Percentiles rank a stretch among this genome's conserved stretches.
Evolutionary conservation across 768 basidiomycete species (phyloP).

Genomic region (Mycena polygramma): DNA sequence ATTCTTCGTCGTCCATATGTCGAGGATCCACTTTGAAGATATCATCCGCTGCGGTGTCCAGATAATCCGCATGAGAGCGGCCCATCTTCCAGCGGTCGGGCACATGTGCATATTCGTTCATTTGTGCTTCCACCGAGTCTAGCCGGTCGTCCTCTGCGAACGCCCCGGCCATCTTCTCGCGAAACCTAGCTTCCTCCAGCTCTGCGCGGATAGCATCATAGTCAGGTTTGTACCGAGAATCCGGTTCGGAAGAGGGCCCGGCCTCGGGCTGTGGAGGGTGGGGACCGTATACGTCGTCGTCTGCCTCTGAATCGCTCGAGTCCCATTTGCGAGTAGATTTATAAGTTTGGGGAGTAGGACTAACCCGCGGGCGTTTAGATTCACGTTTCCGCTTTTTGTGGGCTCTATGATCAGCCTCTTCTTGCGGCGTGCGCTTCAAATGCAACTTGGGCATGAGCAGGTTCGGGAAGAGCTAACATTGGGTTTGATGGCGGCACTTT

Average conservation of each 20-base stretch:
- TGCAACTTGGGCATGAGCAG: slow-evolving; percentile 63
- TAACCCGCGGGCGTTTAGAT: slow-evolving; percentile 44
- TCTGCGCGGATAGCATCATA: slow-evolving; percentile 65
- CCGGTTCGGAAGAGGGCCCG: slow-evolving; percentile 33
- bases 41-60: slow-evolving; percentile 49
- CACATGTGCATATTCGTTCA: slow-evolving; percentile 79
- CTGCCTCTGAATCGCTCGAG: slow-evolving; percentile 60
- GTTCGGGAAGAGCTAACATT: too few relatives aligned
- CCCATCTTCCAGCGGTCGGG: slow-evolving; percentile 75
- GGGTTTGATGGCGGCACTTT: too few relatives aligned
- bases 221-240: slow-evolving; percentile 52
- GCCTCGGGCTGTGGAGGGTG: slow-evolving; percentile 35
- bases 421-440: slow-evolving; percentile 74
- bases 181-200: slow-evolving; percentile 75
- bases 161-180: slow-evolving; percentile 80
- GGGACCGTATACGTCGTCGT: slow-evolving; percentile 40
- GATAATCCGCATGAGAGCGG: slow-evolving; percentile 40
- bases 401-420: slow-evolving; percentile 60
- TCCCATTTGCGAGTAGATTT: slow-evolving; percentile 61
- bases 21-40: slow-evolving; percentile 59
- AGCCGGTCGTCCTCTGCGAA: slow-evolving; percentile 80
- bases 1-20: slow-evolving; percentile 87
- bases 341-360: slow-evolving; percentile 14
- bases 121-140: slow-evolving; percentile 69
- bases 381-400: slow-evolving; percentile 52